Evolutionary conservation across 1,139 yeast genomes (phyloP).

Genomic region (Sugiyamaella grinbergsii): DNA sequence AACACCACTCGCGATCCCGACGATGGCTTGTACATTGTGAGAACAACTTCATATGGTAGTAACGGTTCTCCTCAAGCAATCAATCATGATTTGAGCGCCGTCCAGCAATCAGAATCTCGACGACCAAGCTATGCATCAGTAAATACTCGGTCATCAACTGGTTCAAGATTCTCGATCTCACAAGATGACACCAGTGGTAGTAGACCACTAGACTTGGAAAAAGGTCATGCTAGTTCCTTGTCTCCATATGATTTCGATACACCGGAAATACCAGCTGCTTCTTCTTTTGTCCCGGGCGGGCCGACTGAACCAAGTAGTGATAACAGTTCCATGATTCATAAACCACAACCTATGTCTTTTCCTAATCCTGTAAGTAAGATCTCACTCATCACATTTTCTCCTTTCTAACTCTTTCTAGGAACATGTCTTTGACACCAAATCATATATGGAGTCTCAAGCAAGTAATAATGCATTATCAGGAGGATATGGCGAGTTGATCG

Average conservation of each 20-base stretch:
- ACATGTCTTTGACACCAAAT: slow-evolving; percentile 21
- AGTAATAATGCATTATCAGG: neutral
- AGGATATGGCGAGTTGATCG: slow-evolving; percentile 6
- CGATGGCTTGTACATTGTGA: slow-evolving; percentile 16
- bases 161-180: slow-evolving; percentile 17
- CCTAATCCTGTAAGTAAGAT: slow-evolving; percentile 24
- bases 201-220: slow-evolving; percentile 3
- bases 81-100: slow-evolving; percentile 1
- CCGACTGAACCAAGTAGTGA: neutral
- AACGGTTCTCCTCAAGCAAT: slow-evolving; percentile 7
- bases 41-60: slow-evolving; percentile 17
- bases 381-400: neutral
- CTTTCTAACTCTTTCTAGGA: slow-evolving; percentile 10
- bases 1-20: neutral
- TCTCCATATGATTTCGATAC: slow-evolving; percentile 10
- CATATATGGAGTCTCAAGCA: slow-evolving; percentile 14
- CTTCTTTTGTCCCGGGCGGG: too few species aligned
- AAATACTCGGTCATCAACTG: slow-evolving; percentile 22
- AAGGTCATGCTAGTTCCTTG: slow-evolving; percentile 3
- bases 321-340: neutral
- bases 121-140: slow-evolving; percentile 30
- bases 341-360: slow-evolving; percentile 20
- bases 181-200: slow-evolving; percentile 7
- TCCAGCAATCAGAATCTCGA: slow-evolving; percentile 20
- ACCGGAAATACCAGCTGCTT: neutral